Evolutionary conservation across 345 rosid genomes (phyloP), one percentile per base, ranked within the genome.

Genomic region (Citrus trifoliata): DNA sequence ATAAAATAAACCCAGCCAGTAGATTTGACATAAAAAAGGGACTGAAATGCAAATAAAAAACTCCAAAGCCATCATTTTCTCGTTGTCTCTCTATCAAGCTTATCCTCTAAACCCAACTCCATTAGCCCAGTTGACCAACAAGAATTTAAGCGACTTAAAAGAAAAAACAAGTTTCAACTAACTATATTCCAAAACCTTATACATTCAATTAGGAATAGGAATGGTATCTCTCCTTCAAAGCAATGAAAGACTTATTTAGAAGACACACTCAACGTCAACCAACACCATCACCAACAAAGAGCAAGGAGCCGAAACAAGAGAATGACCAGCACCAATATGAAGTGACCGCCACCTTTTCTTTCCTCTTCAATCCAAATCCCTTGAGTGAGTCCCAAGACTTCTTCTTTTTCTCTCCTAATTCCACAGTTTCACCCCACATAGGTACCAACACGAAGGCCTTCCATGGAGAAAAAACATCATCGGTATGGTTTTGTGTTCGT

Each of bases 201-300:
- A 30, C 28, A 61, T 33, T 67, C 63, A 12, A 28, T 14, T 62
- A 58, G 76, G 73, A 35, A 80, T 67, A 58, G 70, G 73, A 35
- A 80, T 70, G 83, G 80, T 76, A 74, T 78, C 84, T 80, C 80
- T 71, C 63, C 79, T 80, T 76, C 70, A 62, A 87, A 83, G 84
- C 77, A 85, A 80, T 77, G 85, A 64, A 79, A 77, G 70, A 77
- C 63, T 65, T 63, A 35, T 58, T 68, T 22, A 76, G 55, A 74
- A 60, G 73, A 68, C 80, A 74, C 71, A 59, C 51, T 71, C 85
- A 81, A 82, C 82, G 30, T 67, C 81, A 59, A 24, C 1, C 10
- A 63, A 16, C 37, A 30, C 18, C 67, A 63, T 5, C 38, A n/a
- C 6, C 67, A 60, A 60, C 28, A 10, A 69, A 33, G 58, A 67